phyloP scores from a whole-genome alignment of 2,329 filamentous ascomycete genomes.

The Hypoxylon sp. region DNA sequence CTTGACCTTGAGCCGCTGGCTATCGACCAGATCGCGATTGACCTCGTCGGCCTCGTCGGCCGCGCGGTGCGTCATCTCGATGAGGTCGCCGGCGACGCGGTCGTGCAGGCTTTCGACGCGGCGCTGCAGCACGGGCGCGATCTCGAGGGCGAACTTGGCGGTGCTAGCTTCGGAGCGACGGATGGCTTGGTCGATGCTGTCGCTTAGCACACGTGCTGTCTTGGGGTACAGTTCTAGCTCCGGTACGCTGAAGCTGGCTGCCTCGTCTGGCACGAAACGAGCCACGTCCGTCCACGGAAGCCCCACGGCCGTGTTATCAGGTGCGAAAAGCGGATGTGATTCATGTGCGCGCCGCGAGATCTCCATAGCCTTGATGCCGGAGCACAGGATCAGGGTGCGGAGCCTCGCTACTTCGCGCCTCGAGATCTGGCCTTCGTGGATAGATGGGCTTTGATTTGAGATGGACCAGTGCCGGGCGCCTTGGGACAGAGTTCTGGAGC shows the following conservation, averaged over 20 bases:
- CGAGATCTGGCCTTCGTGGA: constrained; percentile 64
- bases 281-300: constrained; percentile 62
- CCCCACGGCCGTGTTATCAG: constrained; percentile 45
- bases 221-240: constrained; percentile 65
- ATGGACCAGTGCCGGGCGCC: constrained; percentile 65
- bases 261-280: constrained; percentile 56
- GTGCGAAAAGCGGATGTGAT: constrained; percentile 57
- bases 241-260: constrained; percentile 56
- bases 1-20: constrained; percentile 85
- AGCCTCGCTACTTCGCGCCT: constrained; percentile 86
- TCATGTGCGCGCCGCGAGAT: constrained; percentile 77
- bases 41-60: constrained; percentile 87
- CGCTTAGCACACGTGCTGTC: constrained; percentile 67
- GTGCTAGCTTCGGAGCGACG: constrained; percentile 73
- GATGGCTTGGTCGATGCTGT: constrained; percentile 63
- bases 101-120: constrained; percentile 65
- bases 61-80: constrained; percentile 73
- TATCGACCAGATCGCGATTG: constrained; percentile 80
- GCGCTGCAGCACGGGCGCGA: constrained; percentile 67
- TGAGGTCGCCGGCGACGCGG: constrained; percentile 67
- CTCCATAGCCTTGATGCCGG: constrained; percentile 91
- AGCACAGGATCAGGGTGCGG: constrained; percentile 81
- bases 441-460: constrained; percentile 59
- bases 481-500: constrained; percentile 34
- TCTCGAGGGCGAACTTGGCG: constrained; percentile 70